A percentile compares a stretch with the other conserved stretches of the same genome.
Conservation (phyloP, 805 yeast species). For the Metahyphopichia silvanorum region DNA sequence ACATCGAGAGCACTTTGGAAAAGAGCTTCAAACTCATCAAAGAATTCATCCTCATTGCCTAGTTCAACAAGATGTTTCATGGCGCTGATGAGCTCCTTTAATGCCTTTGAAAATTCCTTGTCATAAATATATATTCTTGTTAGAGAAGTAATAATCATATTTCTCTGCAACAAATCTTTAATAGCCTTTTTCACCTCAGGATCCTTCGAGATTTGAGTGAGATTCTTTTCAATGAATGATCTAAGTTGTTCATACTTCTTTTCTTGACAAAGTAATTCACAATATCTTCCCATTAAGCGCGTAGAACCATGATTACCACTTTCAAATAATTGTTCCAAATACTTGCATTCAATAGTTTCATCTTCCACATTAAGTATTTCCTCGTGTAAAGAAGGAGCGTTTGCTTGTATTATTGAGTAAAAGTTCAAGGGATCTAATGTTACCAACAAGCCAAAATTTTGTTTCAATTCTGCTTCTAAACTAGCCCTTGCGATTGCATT, state of each 20-base stretch:
- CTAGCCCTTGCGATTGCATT: constrained; percentile 19
- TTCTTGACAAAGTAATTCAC: constrained; percentile 19
- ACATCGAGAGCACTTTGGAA: constrained; percentile 29
- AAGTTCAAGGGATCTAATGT: constrained; percentile 30
- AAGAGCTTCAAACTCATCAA: constrained; percentile 27
- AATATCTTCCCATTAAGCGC: constrained; percentile 15
- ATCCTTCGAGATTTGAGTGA: constrained; percentile 5
- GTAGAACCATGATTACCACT: neutral
- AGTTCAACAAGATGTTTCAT: constrained; percentile 14
- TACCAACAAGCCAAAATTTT: constrained; percentile 21
- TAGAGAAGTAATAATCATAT: constrained; percentile 25
- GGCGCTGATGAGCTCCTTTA: constrained; percentile 17
- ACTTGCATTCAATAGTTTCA: constrained; percentile 20
- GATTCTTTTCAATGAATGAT: constrained; percentile 11
- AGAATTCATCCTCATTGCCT: constrained; percentile 10
- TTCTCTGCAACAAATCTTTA: constrained; percentile 15
- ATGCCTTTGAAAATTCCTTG: constrained; percentile 24
- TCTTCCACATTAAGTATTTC: constrained; percentile 29
- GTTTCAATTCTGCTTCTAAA: constrained; percentile 17
- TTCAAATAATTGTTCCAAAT: constrained; percentile 29
- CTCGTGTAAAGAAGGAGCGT: constrained; percentile 38
- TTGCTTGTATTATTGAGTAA: constrained; percentile 31
- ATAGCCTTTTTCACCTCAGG: constrained; percentile 4
- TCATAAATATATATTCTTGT: constrained; percentile 24
- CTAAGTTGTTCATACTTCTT: constrained; percentile 10